Evolutionary conservation across 2,329 filamentous ascomycete genomes (phyloP).

Genomic region (Diplodia corticola): DNA sequence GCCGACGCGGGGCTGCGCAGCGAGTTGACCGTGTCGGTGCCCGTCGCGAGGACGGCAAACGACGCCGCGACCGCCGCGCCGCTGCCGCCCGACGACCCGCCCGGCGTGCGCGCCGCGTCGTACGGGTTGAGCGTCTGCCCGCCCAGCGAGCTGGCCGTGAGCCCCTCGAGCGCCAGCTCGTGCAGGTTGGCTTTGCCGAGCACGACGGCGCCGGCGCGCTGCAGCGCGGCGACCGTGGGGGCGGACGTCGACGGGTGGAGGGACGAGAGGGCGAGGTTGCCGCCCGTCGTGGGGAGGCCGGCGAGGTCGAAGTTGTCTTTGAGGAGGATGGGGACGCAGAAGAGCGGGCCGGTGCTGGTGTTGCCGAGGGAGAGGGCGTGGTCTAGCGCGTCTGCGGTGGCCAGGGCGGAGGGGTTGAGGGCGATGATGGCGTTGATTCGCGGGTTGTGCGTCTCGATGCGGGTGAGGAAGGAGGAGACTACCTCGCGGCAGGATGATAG

Average conservation of each 20-base stretch:
- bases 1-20: slow-evolving; percentile 62
- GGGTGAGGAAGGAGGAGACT: slow-evolving; percentile 56
- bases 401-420: slow-evolving; percentile 52
- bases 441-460: slow-evolving; percentile 59
- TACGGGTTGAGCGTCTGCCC: slow-evolving; percentile 69
- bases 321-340: slow-evolving; percentile 62
- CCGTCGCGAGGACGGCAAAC: slow-evolving; percentile 60
- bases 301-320: slow-evolving; percentile 65
- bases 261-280: slow-evolving; percentile 51
- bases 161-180: slow-evolving; percentile 64
- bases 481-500: slow-evolving; percentile 57
- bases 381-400: slow-evolving; percentile 54
- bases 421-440: slow-evolving; percentile 59
- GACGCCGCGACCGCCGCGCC: slow-evolving; percentile 61
- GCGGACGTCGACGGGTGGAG: slow-evolving; percentile 53
- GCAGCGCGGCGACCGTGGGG: slow-evolving; percentile 51
- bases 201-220: slow-evolving; percentile 55
- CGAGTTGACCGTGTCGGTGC: slow-evolving; percentile 64
- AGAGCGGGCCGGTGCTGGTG: slow-evolving; percentile 53
- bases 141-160: slow-evolving; percentile 62
- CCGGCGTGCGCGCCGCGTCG: slow-evolving; percentile 63
- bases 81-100: slow-evolving; percentile 64
- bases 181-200: slow-evolving; percentile 62
- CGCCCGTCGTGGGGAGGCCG: slow-evolving; percentile 60
- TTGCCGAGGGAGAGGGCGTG: slow-evolving; percentile 49